Percentiles rank a stretch among this genome's conserved stretches.
phyloP scores from a whole-genome alignment of 2,329 filamentous ascomycete genomes.

The Alternaria solani region DNA sequence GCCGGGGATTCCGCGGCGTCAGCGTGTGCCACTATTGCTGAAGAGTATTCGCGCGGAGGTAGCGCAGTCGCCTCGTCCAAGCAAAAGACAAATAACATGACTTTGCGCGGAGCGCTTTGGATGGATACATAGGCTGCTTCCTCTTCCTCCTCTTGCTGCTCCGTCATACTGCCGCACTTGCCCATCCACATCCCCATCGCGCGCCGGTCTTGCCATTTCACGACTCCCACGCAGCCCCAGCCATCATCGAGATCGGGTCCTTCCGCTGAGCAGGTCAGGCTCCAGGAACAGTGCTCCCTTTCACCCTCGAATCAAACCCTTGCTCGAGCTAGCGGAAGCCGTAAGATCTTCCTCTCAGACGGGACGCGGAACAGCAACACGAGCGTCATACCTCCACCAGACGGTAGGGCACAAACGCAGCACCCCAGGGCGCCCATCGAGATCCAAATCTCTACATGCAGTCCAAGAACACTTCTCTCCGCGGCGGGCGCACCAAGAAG shows the following conservation, averaged over 20 bases:
- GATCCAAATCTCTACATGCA: constrained; percentile 23
- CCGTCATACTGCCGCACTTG: constrained; percentile 1
- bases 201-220: constrained; percentile 5
- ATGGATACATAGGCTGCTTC: background rate
- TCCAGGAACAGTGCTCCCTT: background rate
- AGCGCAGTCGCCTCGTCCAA: constrained; percentile 19
- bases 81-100: constrained; percentile 17
- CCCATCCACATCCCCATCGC: background rate
- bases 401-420: constrained; percentile 12
- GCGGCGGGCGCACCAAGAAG: constrained; percentile 25
- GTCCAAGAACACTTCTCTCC: constrained; percentile 25
- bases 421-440: constrained; percentile 7
- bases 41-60: constrained; percentile 26
- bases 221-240: background rate
- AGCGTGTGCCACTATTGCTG: constrained; percentile 23
- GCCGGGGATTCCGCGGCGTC: constrained; percentile 28
- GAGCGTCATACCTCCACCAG: constrained; percentile 40
- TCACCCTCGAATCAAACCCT: constrained; percentile 5
- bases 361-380: constrained; percentile 27
- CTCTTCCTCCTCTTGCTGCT: background rate
- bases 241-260: background rate
- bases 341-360: constrained; percentile 32
- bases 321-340: constrained; percentile 21
- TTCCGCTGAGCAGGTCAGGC: background rate
- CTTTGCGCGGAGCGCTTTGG: constrained; percentile 1